These are phyloP conservation scores for Russula abietina DNA, from an alignment of 768 basidiomycete genomes.

Conservation along the genomic window DNA sequence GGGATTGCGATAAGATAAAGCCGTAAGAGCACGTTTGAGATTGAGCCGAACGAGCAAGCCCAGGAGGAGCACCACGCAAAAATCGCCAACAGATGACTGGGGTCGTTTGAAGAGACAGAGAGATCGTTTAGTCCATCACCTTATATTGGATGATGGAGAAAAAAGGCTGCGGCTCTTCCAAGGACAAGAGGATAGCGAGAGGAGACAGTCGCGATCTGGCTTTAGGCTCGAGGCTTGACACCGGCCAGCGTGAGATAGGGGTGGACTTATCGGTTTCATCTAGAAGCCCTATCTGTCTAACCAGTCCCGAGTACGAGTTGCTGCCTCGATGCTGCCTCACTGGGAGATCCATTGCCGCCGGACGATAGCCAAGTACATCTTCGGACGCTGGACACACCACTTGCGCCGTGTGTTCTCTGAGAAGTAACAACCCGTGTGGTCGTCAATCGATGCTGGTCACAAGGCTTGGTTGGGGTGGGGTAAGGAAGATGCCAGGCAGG, in stretches of 20 bases:
- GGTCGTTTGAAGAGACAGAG: background rate
- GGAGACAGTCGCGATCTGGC: background rate
- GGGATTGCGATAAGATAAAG: constrained; percentile 1
- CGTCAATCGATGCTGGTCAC: constrained; percentile 20
- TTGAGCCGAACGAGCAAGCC: constrained; percentile 1
- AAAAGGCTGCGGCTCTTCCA: background rate
- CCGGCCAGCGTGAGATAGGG: constrained; percentile 10
- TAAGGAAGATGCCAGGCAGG: background rate
- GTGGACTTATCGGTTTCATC: constrained; percentile 20
- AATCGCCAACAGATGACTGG: background rate
- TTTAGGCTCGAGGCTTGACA: background rate
- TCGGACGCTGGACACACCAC: background rate
- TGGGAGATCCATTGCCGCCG: background rate
- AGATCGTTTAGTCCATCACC: background rate
- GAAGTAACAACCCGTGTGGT: constrained; percentile 2
- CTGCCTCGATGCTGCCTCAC: constrained; percentile 4
- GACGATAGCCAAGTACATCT: background rate
- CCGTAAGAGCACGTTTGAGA: background rate
- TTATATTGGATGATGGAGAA: background rate
- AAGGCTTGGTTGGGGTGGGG: background rate
- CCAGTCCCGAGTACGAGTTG: background rate
- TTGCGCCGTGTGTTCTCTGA: constrained; percentile 1
- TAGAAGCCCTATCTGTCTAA: constrained; percentile 16
- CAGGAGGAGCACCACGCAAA: background rate
- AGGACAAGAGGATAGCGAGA: background rate